phyloP scores from a whole-genome alignment of 2,329 filamentous ascomycete genomes.

The Pleurostoma richardsiae region DNA sequence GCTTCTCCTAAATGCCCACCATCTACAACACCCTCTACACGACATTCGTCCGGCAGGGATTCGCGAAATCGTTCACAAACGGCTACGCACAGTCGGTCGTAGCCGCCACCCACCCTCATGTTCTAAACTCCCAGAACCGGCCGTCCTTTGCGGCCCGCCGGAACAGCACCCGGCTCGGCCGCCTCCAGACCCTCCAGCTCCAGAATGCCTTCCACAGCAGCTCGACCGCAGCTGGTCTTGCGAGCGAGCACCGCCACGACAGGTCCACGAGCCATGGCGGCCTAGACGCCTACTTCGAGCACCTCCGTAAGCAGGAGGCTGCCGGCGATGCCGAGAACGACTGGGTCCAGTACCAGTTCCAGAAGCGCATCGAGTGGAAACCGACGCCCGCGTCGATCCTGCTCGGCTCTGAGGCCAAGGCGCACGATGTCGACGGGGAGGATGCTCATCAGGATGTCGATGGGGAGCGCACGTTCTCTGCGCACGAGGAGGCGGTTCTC shows the following conservation, averaged over 20 bases:
- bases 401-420: constrained; percentile 32
- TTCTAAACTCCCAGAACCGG: constrained; percentile 67
- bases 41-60: constrained; percentile 93
- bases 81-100: constrained; percentile 98
- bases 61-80: constrained; percentile 94
- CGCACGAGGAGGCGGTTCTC: constrained; percentile 54
- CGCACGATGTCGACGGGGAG: constrained; percentile 27
- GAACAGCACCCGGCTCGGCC: constrained; percentile 49
- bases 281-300: constrained; percentile 87
- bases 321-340: constrained; percentile 58
- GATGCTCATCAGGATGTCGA: constrained; percentile 21
- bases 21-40: constrained; percentile 65
- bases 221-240: constrained; percentile 43
- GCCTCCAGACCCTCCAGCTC: constrained; percentile 54
- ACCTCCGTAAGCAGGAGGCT: constrained; percentile 74
- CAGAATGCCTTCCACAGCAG: constrained; percentile 72
- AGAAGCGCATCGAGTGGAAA: constrained; percentile 87
- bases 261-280: constrained; percentile 52
- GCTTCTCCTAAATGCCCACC: constrained; percentile 84
- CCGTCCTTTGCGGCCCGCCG: constrained; percentile 54
- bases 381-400: constrained; percentile 50
- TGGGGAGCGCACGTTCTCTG: constrained; percentile 29
- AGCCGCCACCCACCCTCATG: constrained; percentile 80
- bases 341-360: constrained; percentile 89
- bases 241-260: constrained; percentile 53